These are phyloP conservation scores for Ogataea minuta DNA, from an alignment of 805 yeast genomes.

Conservation along the genomic window DNA sequence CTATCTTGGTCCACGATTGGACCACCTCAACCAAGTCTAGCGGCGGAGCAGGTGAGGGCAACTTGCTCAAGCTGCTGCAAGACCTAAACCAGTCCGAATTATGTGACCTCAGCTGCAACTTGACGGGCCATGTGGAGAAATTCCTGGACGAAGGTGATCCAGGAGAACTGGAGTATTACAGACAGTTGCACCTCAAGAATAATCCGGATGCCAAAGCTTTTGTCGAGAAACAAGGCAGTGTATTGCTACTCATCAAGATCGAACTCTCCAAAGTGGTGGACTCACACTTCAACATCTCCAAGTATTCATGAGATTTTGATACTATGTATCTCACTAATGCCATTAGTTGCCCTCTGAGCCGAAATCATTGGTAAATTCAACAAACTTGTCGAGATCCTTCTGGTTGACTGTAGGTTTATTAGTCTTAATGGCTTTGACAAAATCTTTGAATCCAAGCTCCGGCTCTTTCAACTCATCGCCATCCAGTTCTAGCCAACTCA, in stretches of 20 bases:
- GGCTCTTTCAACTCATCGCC: slow-evolving; percentile 92
- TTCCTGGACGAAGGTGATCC: slow-evolving; percentile 42
- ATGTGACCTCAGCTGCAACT: slow-evolving; percentile 77
- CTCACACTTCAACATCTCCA: slow-evolving; percentile 56
- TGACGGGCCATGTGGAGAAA: slow-evolving; percentile 63
- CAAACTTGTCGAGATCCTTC: slow-evolving; percentile 76
- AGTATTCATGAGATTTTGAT: slow-evolving; percentile 18
- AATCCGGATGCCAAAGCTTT: slow-evolving; percentile 71
- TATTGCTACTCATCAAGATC: slow-evolving; percentile 63
- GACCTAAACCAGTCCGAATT: slow-evolving; percentile 77
- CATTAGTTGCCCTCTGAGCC: slow-evolving; percentile 90
- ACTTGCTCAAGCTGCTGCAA: slow-evolving; percentile 59
- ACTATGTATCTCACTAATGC: background rate
- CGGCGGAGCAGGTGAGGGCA: slow-evolving; percentile 17
- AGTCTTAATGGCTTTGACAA: slow-evolving; percentile 84
- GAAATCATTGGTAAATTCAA: slow-evolving; percentile 87
- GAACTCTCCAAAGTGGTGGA: slow-evolving; percentile 78
- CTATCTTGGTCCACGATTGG: slow-evolving; percentile 91
- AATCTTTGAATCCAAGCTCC: slow-evolving; percentile 83
- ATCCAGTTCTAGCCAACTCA: slow-evolving; percentile 90
- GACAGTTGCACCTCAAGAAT: slow-evolving; percentile 55
- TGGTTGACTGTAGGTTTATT: slow-evolving; percentile 95
- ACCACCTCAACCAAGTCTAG: slow-evolving; percentile 42
- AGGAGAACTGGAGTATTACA: slow-evolving; percentile 58
- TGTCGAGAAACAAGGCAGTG: slow-evolving; percentile 60